Evolutionary conservation across 2,329 filamentous ascomycete genomes (phyloP).

Genomic region (Fusarium annulatum): DNA sequence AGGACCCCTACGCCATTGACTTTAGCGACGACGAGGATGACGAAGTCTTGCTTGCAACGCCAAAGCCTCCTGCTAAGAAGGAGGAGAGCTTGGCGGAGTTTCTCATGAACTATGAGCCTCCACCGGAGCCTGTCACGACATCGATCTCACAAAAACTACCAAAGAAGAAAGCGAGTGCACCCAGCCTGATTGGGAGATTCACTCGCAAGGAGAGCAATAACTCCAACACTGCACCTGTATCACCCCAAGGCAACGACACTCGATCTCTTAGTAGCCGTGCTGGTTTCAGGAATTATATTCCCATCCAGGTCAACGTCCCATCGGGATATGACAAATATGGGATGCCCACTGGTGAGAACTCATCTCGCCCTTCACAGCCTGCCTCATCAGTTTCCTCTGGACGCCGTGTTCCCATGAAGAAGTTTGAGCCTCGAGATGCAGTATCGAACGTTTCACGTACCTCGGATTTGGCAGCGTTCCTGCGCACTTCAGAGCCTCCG

Average conservation of each 20-base stretch:
- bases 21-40: slow-evolving; percentile 72
- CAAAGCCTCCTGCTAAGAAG: slow-evolving; percentile 55
- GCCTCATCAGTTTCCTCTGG: slow-evolving; percentile 46
- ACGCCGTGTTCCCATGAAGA: slow-evolving; percentile 66
- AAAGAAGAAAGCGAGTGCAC: slow-evolving; percentile 73
- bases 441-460: slow-evolving; percentile 64
- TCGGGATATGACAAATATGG: slow-evolving; percentile 57
- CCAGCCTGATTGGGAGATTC: slow-evolving; percentile 71
- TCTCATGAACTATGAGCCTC: slow-evolving; percentile 75
- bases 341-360: slow-evolving; percentile 38
- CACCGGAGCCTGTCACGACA: slow-evolving; percentile 59
- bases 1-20: slow-evolving; percentile 95
- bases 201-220: slow-evolving; percentile 52
- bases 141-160: slow-evolving; percentile 53
- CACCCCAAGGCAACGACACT: slow-evolving; percentile 42
- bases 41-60: slow-evolving; percentile 56
- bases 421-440: slow-evolving; percentile 67
- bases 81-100: slow-evolving; percentile 82
- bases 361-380: slow-evolving; percentile 35
- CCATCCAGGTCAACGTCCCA: slow-evolving; percentile 64
- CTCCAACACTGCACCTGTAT: slow-evolving; percentile 38
- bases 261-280: slow-evolving; percentile 56
- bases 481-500: slow-evolving; percentile 75
- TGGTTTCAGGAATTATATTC: slow-evolving; percentile 58
- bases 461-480: slow-evolving; percentile 77